Evolutionary conservation across 2,329 filamentous ascomycete genomes (phyloP), one percentile per base, ranked within the genome.

Genomic region (Cladobotryum mycophilum): DNA sequence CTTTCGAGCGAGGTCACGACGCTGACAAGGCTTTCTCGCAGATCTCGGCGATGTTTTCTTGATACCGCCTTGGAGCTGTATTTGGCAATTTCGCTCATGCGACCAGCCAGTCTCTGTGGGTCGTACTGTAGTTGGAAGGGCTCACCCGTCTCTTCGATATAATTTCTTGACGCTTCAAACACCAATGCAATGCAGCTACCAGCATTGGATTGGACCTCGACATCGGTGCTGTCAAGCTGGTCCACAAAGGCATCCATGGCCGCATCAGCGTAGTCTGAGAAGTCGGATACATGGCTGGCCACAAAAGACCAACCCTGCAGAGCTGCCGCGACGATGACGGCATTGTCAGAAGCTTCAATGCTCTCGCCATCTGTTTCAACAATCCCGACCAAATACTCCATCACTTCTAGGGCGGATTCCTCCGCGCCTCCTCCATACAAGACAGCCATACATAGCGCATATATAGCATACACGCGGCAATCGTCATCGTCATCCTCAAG

Each of bases 241-340:
- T 95, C 89, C 40, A 88, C 83, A 59, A 96, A 89, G 2, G 85
- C 84, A 48, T 93, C 86, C 60, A 93, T 79, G 14, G 88, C 85
- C 25, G 81, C 71, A 56, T 89, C 84, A 33, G 85, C 88, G 53
- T 83, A 76, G 14, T 80, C 78, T 58, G 88, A 82, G 41, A 90
- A 75, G 60, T 92, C 87, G 3, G 90, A 85, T 6, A 92, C 72
- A 53, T 87, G 81, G 4, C 86, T 90, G 5, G 86, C 87, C 5
- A 95, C 78, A 56, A 92, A 86, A 1, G 85, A 85, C 88, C 89
- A 95, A 52, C 85, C 82, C 56, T 86, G 79, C 1, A 95, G 73
- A 0, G 89, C 88, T 1, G 88, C 86, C 3, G 81, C 76, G 1
- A 95, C 89, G 2, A 89, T 80, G 3, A 75, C 74, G 0, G 76